A percentile compares a stretch with the other conserved stretches of the same genome.
phyloP scores from a whole-genome alignment of 1,139 yeast species.

The Scheffersomyces illinoinensis region DNA sequence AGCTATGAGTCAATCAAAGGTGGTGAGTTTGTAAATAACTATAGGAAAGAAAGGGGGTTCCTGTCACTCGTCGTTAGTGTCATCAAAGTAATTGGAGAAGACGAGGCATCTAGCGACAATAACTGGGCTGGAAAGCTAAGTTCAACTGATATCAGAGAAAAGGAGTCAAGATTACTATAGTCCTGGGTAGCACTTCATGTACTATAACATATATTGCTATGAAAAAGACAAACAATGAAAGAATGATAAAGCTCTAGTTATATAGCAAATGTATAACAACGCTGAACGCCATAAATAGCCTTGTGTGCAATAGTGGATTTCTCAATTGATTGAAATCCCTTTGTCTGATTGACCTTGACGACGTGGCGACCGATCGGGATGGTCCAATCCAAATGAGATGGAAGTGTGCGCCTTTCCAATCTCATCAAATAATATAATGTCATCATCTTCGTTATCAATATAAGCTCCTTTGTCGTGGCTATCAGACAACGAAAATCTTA shows the following conservation, averaged over 20 bases:
- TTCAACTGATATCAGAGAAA: slow-evolving; percentile 59
- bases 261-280: not conserved
- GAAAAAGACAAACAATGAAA: slow-evolving; percentile 1
- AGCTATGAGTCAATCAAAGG: slow-evolving; percentile 81
- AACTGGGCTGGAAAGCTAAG: slow-evolving; percentile 75
- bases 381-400: slow-evolving; percentile 72
- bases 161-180: slow-evolving; percentile 8
- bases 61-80: slow-evolving; percentile 53
- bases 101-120: slow-evolving; percentile 40
- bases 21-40: slow-evolving; percentile 68
- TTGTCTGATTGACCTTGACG: slow-evolving; percentile 52
- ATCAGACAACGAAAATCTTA: slow-evolving; percentile 62
- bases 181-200: not conserved
- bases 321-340: slow-evolving; percentile 54
- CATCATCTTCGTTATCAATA: slow-evolving; percentile 54
- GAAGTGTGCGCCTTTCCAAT: slow-evolving; percentile 40
- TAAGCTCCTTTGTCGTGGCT: slow-evolving; percentile 41
- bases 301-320: not conserved
- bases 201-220: not conserved
- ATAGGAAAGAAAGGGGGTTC: slow-evolving; percentile 59
- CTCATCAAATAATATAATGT: slow-evolving; percentile 55
- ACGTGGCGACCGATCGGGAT: slow-evolving; percentile 69
- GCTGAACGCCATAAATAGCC: not conserved
- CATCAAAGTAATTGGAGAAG: slow-evolving; percentile 69
- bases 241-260: slow-evolving; percentile 1